phyloP scores from a whole-genome alignment of 2,329 filamentous ascomycete genomes.

The Trichophyton equinum region DNA sequence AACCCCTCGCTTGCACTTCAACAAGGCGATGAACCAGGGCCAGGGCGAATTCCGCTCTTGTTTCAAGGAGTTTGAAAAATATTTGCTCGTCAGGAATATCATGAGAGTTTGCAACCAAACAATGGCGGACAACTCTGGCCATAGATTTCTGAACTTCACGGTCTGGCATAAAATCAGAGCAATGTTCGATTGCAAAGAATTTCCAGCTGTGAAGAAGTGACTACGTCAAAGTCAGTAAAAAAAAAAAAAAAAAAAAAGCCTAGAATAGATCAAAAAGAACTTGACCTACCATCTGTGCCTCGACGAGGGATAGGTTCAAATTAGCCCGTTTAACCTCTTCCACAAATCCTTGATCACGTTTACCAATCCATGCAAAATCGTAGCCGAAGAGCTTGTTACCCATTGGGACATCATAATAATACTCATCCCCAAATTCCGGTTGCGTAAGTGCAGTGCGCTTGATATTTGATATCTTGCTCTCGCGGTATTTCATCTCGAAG shows the following conservation, averaged over 20 bases:
- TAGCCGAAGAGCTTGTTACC: constrained; percentile 64
- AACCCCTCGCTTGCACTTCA: constrained; percentile 38
- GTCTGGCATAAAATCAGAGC: constrained; percentile 46
- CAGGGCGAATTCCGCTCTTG: constrained; percentile 68
- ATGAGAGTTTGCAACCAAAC: constrained; percentile 63
- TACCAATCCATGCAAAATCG: constrained; percentile 64
- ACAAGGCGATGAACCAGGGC: constrained; percentile 70
- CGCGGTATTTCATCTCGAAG: constrained; percentile 63
- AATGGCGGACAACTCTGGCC: constrained; percentile 61
- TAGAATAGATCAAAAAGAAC: background rate
- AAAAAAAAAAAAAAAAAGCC: background rate
- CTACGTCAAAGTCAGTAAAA: constrained; percentile 28
- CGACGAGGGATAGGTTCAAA: constrained; percentile 77
- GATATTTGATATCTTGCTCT: constrained; percentile 62
- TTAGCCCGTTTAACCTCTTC: constrained; percentile 80
- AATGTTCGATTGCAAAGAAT: constrained; percentile 71
- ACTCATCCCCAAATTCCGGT: constrained; percentile 57
- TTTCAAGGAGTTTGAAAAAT: constrained; percentile 65
- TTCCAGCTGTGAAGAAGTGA: constrained; percentile 82
- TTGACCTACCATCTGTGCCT: constrained; percentile 66
- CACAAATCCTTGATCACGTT: constrained; percentile 57
- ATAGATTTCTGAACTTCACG: constrained; percentile 54
- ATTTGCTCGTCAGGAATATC: constrained; percentile 62
- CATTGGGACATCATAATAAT: constrained; percentile 71
- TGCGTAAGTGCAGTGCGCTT: constrained; percentile 59